Conservation (phyloP, 352 stramenopile species). For the Globisporangium recalcitrans region DNA sequence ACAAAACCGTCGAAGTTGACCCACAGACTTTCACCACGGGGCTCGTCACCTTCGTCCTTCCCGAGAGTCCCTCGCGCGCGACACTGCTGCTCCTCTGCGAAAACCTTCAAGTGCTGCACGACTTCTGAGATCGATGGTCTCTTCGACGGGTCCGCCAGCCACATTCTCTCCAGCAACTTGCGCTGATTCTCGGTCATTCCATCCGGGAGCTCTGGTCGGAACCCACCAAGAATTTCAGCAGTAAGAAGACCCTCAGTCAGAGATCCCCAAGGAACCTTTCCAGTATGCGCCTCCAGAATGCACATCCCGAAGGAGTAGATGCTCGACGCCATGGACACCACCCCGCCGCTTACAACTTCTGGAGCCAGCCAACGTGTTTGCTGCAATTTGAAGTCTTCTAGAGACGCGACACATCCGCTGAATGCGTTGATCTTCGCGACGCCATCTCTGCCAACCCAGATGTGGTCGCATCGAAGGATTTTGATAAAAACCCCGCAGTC, state of each 20-base stretch:
- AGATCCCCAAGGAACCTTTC: not conserved
- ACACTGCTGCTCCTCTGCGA: not conserved
- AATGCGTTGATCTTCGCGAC: constrained; percentile 4
- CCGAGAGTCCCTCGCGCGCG: not conserved
- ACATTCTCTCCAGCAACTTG: not conserved
- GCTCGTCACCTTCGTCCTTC: not conserved
- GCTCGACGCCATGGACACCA: not conserved
- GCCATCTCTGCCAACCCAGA: not conserved
- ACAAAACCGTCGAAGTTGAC: not conserved
- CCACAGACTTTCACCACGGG: not conserved
- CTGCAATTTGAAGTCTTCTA: no score
- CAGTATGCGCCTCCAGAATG: not conserved
- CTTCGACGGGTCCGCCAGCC: not conserved
- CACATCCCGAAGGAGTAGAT: constrained; percentile 5
- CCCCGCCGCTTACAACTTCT: not conserved
- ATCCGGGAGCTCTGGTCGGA: not conserved
- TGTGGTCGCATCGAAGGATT: not conserved
- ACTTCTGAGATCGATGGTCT: not conserved
- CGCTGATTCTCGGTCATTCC: not conserved
- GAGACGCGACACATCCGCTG: not conserved
- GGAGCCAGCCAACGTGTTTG: constrained; percentile 3
- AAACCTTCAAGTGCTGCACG: not conserved
- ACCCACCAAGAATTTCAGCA: not conserved
- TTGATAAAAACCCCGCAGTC: not conserved
- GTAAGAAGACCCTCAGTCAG: not conserved